These are phyloP conservation scores for Penicillium lagena DNA, from an alignment of 495 filamentous ascomycete species.

Conservation along the genomic window DNA sequence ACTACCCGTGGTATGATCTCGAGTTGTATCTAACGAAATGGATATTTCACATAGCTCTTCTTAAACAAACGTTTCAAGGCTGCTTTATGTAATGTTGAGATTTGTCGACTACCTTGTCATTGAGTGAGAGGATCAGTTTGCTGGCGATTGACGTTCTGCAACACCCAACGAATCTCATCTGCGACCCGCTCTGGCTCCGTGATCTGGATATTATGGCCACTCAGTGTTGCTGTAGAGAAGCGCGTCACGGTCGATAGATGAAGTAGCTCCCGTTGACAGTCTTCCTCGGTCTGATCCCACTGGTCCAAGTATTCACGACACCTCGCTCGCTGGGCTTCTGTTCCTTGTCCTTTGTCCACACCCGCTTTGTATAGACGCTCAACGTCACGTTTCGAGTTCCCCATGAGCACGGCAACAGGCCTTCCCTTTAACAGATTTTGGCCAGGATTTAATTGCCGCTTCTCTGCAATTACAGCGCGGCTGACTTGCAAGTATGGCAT, in stretches of 20 bases:
- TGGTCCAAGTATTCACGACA: neutral
- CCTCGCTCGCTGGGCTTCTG: neutral
- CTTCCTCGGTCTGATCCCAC: conserved; percentile 1
- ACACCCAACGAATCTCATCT: conserved; percentile 3
- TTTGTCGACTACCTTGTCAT: too few relatives aligned
- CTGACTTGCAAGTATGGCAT: conserved; percentile 5
- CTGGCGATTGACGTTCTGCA: neutral
- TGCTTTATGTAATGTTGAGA: too few relatives aligned
- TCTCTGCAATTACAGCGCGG: neutral
- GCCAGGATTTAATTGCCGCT: neutral
- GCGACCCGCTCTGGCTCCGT: conserved; percentile 1
- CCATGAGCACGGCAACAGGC: conserved; percentile 1
- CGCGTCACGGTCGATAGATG: neutral
- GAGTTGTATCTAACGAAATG: too few relatives aligned
- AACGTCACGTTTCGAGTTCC: neutral
- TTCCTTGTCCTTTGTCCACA: neutral
- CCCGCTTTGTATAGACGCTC: neutral
- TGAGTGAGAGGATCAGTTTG: too few relatives aligned
- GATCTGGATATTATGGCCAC: conserved; percentile 5
- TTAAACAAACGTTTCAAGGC: too few relatives aligned
- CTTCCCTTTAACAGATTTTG: neutral
- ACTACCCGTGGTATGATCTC: too few relatives aligned
- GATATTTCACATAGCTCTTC: too few relatives aligned
- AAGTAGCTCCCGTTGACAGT: conserved; percentile 1
- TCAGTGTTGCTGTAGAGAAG: neutral